phyloP scores from a whole-genome alignment of 257 asterid genomes.

The Ocimum tenuiflorum region DNA sequence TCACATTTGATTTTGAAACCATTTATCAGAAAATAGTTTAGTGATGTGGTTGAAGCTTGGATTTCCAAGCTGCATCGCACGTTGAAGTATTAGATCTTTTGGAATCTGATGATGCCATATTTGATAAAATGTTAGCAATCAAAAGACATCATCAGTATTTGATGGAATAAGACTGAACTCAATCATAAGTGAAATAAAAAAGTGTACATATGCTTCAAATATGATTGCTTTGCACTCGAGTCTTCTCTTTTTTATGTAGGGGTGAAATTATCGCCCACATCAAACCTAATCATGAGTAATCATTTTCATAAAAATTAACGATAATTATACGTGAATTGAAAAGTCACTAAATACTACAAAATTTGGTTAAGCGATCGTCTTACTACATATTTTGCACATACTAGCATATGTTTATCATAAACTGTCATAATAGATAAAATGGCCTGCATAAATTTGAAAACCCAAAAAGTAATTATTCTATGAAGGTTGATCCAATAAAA shows the following conservation, averaged over 20 bases:
- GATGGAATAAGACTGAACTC: constrained; percentile 10
- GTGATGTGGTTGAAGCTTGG: too few relatives aligned
- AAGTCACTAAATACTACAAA: background rate
- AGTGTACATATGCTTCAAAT: background rate
- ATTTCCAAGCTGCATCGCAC: background rate
- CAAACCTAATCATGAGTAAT: constrained; percentile 9
- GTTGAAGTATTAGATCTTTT: too few relatives aligned
- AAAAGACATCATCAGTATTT: background rate
- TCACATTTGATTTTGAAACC: background rate
- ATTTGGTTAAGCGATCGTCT: too few relatives aligned
- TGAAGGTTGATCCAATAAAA: too few relatives aligned
- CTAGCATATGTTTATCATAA: too few relatives aligned
- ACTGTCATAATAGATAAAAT: too few relatives aligned
- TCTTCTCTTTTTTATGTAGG: background rate
- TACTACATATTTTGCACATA: too few relatives aligned
- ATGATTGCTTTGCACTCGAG: background rate
- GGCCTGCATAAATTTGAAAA: too few relatives aligned
- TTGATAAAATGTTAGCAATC: background rate
- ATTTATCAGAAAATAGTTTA: too few relatives aligned
- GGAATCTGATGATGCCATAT: background rate
- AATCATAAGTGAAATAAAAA: constrained; percentile 6
- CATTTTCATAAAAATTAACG: background rate
- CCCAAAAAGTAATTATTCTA: too few relatives aligned
- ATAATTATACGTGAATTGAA: background rate
- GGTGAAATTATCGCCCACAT: constrained; percentile 6